Evolutionary conservation across 192 early-diverging fungal species (phyloP).

Genomic region (Hyaloraphidium curvatum): DNA sequence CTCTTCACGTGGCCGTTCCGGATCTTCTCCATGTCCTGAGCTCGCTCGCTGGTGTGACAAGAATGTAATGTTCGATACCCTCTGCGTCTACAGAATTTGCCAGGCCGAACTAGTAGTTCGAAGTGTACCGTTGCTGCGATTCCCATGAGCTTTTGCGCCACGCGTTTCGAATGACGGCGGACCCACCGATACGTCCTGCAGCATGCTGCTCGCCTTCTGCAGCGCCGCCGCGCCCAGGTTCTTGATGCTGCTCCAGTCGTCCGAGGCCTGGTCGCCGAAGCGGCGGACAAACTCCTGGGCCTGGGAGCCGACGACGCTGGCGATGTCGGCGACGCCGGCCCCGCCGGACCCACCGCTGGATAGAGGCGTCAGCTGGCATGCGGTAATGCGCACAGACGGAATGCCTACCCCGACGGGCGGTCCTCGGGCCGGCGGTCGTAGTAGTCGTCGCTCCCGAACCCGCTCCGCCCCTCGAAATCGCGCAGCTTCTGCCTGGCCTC

Average conservation of each 20-base stretch:
- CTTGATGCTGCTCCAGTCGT: conserved; percentile 22
- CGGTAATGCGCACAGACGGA: conserved; percentile 6
- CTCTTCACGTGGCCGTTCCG: too few species aligned
- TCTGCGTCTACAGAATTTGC: too few species aligned
- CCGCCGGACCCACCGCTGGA: neutral
- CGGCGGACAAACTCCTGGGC: conserved; percentile 28
- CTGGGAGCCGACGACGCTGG: conserved; percentile 2
- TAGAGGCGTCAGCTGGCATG: neutral
- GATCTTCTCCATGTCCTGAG: too few species aligned
- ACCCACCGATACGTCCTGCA: too few species aligned
- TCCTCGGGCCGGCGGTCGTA: conserved; percentile 14
- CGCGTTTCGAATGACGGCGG: too few species aligned
- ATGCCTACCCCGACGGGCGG: conserved; percentile 12
- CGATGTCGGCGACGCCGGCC: conserved; percentile 4
- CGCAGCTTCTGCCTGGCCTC: conserved; percentile 24
- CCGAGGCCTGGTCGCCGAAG: conserved; percentile 31
- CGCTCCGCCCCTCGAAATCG: conserved; percentile 27
- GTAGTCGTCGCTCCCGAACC: conserved; percentile 35
- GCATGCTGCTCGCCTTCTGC: conserved; percentile 13
- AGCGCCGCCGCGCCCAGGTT: conserved; percentile 21
- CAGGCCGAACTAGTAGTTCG: neutral
- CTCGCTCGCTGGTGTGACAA: too few species aligned
- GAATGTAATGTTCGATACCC: too few species aligned
- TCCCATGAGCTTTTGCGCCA: too few species aligned
- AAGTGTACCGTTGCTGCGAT: too few species aligned